These are phyloP conservation scores for Daldinia vernicosa DNA, from an alignment of 495 filamentous ascomycete species.

Conservation along the genomic window DNA sequence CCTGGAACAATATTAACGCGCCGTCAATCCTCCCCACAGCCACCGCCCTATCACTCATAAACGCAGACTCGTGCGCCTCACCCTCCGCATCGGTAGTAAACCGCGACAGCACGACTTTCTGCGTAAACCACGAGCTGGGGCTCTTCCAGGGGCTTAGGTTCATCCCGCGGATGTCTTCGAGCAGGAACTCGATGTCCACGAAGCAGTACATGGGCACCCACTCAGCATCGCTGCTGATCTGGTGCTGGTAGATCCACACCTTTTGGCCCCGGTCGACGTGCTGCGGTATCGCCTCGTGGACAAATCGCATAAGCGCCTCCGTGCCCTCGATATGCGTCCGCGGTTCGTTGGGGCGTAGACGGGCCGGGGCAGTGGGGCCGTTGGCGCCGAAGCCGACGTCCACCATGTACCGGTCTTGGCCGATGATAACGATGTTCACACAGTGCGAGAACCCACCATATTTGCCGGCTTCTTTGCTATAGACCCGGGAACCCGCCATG, in stretches of 20 bases:
- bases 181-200: constrained; percentile 54
- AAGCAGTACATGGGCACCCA: constrained; percentile 57
- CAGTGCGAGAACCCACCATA: constrained; percentile 62
- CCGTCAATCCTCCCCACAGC: constrained; percentile 55
- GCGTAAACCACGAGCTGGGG: constrained; percentile 54
- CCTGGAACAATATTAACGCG: constrained; percentile 63
- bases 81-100: constrained; percentile 54
- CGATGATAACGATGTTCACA: constrained; percentile 71
- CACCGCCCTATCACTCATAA: background rate
- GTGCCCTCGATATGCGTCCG: constrained; percentile 15
- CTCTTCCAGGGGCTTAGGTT: constrained; percentile 60
- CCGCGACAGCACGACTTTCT: constrained; percentile 50
- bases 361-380: constrained; percentile 48
- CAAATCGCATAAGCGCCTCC: constrained; percentile 22
- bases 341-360: constrained; percentile 31
- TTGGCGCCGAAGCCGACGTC: constrained; percentile 76
- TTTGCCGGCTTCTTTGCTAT: constrained; percentile 1
- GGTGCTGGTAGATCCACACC: constrained; percentile 56
- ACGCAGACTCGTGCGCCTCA: background rate
- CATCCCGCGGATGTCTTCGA: constrained; percentile 65
- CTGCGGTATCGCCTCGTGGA: constrained; percentile 41
- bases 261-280: constrained; percentile 45
- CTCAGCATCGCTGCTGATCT: constrained; percentile 7
- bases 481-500: constrained; percentile 53
- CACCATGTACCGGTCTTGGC: constrained; percentile 61